A percentile compares a stretch with the other conserved stretches of the same genome.
phyloP scores from a whole-genome alignment of 345 rosid species.

The Angophora floribunda region DNA sequence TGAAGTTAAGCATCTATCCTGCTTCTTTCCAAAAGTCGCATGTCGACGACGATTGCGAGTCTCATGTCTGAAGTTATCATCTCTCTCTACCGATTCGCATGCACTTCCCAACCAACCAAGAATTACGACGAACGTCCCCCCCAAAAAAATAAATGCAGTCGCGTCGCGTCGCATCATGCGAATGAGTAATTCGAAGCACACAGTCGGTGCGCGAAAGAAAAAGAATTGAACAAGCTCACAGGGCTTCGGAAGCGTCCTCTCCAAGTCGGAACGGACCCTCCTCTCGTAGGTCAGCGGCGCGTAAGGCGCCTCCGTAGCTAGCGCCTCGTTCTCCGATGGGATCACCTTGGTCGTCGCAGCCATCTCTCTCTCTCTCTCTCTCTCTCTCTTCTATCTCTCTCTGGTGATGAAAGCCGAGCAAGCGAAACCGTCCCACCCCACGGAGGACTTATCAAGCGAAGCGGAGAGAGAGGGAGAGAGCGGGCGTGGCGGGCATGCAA shows the following conservation, averaged over 20 bases:
- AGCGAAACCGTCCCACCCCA: neutral
- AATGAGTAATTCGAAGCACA: neutral
- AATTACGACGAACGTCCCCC: neutral
- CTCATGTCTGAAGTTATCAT: neutral
- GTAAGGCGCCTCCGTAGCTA: conserved; percentile 55
- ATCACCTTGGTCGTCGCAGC: neutral
- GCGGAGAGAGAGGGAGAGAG: neutral
- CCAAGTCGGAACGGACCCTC: conserved; percentile 50
- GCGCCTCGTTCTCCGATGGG: conserved; percentile 8
- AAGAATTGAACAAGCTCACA: conserved; percentile 22
- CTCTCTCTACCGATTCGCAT: neutral
- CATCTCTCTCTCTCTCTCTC: neutral
- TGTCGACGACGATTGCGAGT: neutral
- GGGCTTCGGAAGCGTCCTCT: conserved; percentile 57
- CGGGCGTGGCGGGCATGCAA: neutral
- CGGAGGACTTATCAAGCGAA: neutral
- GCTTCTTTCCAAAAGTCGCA: neutral
- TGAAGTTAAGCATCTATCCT: neutral
- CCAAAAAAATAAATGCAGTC: neutral
- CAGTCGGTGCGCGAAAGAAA: neutral
- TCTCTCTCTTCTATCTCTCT: neutral
- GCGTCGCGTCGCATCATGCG: neutral
- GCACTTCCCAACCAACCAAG: neutral
- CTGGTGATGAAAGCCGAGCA: neutral
- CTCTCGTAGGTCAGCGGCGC: conserved; percentile 73